Evolutionary conservation across 2,329 filamentous ascomycete genomes (phyloP).

Genomic region (Colletotrichum sp.): DNA sequence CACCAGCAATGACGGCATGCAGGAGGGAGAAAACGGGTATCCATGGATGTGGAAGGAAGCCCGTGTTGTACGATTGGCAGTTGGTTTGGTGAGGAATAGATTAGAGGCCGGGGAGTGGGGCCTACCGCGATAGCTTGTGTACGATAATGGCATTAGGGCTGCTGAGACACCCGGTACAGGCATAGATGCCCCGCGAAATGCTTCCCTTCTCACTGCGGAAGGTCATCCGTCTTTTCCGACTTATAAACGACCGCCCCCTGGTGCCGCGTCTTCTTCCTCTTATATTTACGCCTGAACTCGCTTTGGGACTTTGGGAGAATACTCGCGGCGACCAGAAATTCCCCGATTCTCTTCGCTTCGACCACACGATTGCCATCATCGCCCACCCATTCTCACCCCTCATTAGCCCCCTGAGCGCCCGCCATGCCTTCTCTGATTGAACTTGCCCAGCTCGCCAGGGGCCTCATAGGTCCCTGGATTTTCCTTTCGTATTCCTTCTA

Average conservation of each 20-base stretch:
- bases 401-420: not conserved
- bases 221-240: not conserved
- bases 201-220: not conserved
- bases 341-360: not conserved
- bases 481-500: constrained; percentile 55
- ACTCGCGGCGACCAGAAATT: not conserved
- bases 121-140: not conserved
- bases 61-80: not conserved
- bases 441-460: constrained; percentile 25
- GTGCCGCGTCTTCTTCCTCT: not conserved
- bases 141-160: constrained; percentile 11
- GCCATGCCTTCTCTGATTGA: constrained; percentile 30
- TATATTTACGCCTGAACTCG: not conserved
- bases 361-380: not conserved
- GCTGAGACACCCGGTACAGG: not conserved
- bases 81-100: not conserved
- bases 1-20: not conserved
- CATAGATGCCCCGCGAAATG: not conserved
- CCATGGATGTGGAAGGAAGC: not conserved
- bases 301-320: not conserved
- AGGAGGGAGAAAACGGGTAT: not conserved
- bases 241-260: not conserved
- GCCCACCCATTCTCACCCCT: not conserved
- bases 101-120: not conserved
- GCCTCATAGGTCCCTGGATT: constrained; percentile 53